phyloP scores from a whole-genome alignment of 306 rosid species.

The Elaeagnus macrophylla region DNA sequence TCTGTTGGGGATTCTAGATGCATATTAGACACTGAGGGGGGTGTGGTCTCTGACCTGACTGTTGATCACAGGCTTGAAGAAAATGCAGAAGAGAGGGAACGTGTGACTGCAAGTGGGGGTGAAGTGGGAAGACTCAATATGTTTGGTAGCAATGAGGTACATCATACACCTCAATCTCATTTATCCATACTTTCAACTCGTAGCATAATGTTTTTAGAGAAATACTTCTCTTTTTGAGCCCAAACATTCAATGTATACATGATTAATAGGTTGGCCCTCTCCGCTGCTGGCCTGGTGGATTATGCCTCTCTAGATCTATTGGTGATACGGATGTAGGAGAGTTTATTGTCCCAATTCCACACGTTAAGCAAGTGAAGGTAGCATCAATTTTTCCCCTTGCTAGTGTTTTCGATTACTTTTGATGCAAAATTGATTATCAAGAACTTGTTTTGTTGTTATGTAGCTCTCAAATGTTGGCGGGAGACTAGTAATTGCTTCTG shows the following conservation, averaged over 20 bases:
- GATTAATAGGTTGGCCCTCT: constrained; percentile 82
- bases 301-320: constrained; percentile 94
- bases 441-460: constrained; percentile 8
- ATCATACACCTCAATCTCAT: constrained; percentile 11
- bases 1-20: constrained; percentile 95
- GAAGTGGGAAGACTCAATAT: constrained; percentile 98
- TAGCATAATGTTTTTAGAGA: constrained; percentile 1
- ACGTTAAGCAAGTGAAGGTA: constrained; percentile 98
- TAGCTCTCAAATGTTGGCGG: constrained; percentile 96
- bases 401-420: constrained; percentile 9
- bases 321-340: constrained; percentile 99
- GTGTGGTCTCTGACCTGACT: constrained; percentile 79
- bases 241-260: constrained; percentile 3
- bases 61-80: constrained; percentile 93
- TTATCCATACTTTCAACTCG: constrained; percentile 10
- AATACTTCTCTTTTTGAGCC: background rate
- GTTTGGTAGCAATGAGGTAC: constrained; percentile 86
- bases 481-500: constrained; percentile 94
- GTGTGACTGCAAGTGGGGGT: constrained; percentile 99
- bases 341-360: constrained; percentile 90
- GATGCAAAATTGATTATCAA: constrained; percentile 9
- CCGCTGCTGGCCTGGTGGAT: constrained; percentile 99
- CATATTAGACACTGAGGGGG: constrained; percentile 83
- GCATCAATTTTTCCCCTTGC: constrained; percentile 13
- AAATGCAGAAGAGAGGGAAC: constrained; percentile 88